phyloP scores from a whole-genome alignment of 1,284 basidiomycete species.

The Microbotryum lychnidis-dioicae region DNA sequence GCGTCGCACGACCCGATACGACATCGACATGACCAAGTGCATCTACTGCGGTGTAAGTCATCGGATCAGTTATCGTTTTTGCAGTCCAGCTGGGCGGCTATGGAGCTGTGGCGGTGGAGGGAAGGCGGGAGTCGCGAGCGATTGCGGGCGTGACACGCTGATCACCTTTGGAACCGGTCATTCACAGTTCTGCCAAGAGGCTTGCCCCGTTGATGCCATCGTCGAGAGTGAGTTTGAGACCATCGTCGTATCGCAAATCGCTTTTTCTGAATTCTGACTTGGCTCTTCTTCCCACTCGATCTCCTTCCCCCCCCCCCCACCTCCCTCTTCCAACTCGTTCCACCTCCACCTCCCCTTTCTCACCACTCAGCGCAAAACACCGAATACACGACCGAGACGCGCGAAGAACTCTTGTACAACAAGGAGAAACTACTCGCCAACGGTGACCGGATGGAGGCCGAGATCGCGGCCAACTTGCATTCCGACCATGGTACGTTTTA shows the following conservation, averaged over 20 bases:
- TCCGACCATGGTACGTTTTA: conserved; percentile 42
- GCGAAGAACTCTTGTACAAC: conserved; percentile 98
- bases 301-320: not conserved
- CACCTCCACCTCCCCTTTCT: not conserved
- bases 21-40: conserved; percentile 88
- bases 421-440: conserved; percentile 65
- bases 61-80: conserved; percentile 39
- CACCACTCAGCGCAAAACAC: conserved; percentile 65
- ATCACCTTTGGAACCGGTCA: not conserved
- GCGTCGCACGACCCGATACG: conserved; percentile 93
- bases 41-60: conserved; percentile 63
- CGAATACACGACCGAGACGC: conserved; percentile 84
- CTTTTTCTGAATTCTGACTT: not conserved
- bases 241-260: no score
- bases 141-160: no score
- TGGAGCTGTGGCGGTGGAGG: not conserved
- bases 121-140: not conserved
- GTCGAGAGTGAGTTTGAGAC: conserved; percentile 73
- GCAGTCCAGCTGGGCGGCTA: conserved; percentile 57
- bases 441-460: conserved; percentile 91
- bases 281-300: not conserved
- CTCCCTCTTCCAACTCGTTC: not conserved
- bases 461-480: conserved; percentile 88
- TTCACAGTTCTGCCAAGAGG: conserved; percentile 61
- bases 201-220: conserved; percentile 98